Base-by-base conservation (phyloP, 2,329 filamentous ascomycete species). In the Dactylellina drechsleri region DNA sequence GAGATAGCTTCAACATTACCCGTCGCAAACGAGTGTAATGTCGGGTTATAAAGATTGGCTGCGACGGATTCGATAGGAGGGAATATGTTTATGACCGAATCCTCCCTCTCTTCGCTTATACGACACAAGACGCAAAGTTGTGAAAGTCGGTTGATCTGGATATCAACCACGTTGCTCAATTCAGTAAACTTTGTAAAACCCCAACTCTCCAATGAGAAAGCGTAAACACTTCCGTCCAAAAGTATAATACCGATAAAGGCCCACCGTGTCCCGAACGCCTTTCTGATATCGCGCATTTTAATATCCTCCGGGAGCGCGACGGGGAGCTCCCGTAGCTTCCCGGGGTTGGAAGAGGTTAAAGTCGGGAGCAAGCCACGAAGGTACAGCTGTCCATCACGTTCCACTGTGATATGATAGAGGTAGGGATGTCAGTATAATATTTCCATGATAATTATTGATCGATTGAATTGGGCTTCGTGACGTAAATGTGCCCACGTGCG, bases 231-330 rank as follows among this genome's bases (percentile, higher is more conserved):
- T 13, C 70, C 70, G 40, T 67, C 52, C 1, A 28, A 61, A 6
- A 67, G 41, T 15, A 74, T 67, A 15, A 67, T 6, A 1, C 70
- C 70, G 2, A 74, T 16, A 28, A 74, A 62, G 2, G 56, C 56
- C 61, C 70, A 74, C n/a, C 58, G 70, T 18, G 70, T 67, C 26
- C 70, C 70, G n/a, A 74, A 67, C 13, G 49, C 62, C n/a, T 53
- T 62, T 41, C 28, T 52, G 23, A 74, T 54, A 47, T 62, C 40
- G 8, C 40, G 15, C 8, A 56, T 18, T n/a, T 47, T 6, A 12
- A 53, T 15, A 18, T 16, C 18, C 1, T 36, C 20, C 5, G 70
- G 70, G 10, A 74, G 62, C 13, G 43, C 16, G n/a, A 74, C 12
- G 12, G 47, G 47, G 45, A 67, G 70, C 20, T 62, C 56, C 31